Base-by-base conservation (phyloP, 805 yeast species). In the Nakazawaea laoshanensis region DNA sequence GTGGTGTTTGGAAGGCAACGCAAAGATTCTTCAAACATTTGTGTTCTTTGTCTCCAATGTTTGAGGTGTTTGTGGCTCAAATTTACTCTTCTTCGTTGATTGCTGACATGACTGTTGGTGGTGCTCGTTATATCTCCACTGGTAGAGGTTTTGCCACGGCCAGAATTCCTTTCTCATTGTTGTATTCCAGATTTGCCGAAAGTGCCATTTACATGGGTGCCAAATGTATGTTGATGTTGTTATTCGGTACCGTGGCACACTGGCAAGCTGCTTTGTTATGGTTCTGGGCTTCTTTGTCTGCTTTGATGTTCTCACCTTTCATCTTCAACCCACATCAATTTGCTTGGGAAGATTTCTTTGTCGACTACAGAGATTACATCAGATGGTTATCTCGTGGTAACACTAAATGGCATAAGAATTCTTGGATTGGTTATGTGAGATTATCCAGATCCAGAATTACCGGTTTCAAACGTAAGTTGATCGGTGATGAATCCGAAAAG, bases 241-340 rank as follows among this genome's bases (percentile, higher is more conserved):
- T 79, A 40, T 79, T 79, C 41, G 86, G 83, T 50, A 71, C 87
- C 13, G 74, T 76, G 46, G 69, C 87, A 19, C 77, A 75, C 50
- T 82, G 97, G 97, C 94, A 85, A 61, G 81, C 95, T 16, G 84
- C 96, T 27, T 67, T 92, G 47, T 60, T 89, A 42, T 92, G 96
- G 96, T 92, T 92, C 75, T 92, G 97, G 96, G 80, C 92, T 39
- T 81, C 95, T 13, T 65, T 87, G 47, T 68, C 87, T 30, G 84
- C 97, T 3, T 70, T 92, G 63, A 71, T 86, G 63, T 74, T 86
- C 47, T 80, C 97, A 30, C 98, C 98, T 50, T 87, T 89, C 58
- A 53, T 92, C 40, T 92, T 86, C 75, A 92, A 92, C 63, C 98
- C 98, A 30, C 96, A 89, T 63, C 97, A 92, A 67, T 92, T 88